Percentiles rank a stretch among this genome's conserved stretches.
phyloP scores from a whole-genome alignment of 306 rosid genomes.

The Ammopiptanthus mongolicus region DNA sequence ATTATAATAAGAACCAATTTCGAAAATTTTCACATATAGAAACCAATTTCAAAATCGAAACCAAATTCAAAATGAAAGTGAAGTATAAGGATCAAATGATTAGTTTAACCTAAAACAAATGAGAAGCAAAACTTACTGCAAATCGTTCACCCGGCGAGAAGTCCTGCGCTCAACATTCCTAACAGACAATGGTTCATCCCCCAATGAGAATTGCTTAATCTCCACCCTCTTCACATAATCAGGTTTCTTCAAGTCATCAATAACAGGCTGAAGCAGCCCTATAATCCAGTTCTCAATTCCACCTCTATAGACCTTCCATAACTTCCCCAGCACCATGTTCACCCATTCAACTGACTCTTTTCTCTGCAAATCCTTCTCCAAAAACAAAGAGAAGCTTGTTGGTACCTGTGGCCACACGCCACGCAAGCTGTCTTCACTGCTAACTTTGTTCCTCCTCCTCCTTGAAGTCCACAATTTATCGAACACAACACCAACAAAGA shows the following conservation, averaged over 20 bases:
- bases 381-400: slow-evolving; percentile 77
- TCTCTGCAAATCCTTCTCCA: slow-evolving; percentile 95
- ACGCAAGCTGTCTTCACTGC: slow-evolving; percentile 35
- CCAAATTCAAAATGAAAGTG: no score
- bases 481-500: slow-evolving; percentile 85
- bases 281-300: slow-evolving; percentile 91
- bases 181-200: slow-evolving; percentile 91
- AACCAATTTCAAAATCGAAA: no score
- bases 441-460: slow-evolving; percentile 42
- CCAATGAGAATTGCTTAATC: slow-evolving; percentile 84
- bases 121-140: slow-evolving; percentile 62
- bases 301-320: slow-evolving; percentile 90
- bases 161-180: slow-evolving; percentile 94
- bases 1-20: no score
- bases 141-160: slow-evolving; percentile 86
- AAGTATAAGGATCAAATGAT: no score
- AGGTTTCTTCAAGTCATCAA: slow-evolving; percentile 84
- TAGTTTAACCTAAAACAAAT: no score
- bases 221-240: slow-evolving; percentile 95
- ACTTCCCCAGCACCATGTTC: slow-evolving; percentile 91
- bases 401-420: slow-evolving; percentile 97
- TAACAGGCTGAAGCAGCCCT: slow-evolving; percentile 93
- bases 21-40: no score
- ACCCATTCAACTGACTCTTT: slow-evolving; percentile 99
- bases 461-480: slow-evolving; percentile 82